phyloP scores from a whole-genome alignment of 352 stramenopile genomes.

The Phytophthora agathidicida region DNA sequence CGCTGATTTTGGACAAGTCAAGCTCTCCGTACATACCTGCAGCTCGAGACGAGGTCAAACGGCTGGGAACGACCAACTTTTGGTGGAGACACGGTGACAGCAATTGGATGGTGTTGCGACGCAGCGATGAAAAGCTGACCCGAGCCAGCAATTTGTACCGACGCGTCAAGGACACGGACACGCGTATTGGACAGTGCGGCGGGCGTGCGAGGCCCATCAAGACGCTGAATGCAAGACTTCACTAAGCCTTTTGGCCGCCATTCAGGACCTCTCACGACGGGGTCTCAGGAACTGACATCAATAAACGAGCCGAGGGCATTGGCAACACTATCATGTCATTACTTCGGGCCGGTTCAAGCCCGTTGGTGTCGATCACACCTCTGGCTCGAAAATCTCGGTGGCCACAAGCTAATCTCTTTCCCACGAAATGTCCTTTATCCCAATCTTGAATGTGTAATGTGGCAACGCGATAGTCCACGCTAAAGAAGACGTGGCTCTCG shows the following conservation, averaged over 20 bases:
- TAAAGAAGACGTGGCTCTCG: slow-evolving; percentile 16
- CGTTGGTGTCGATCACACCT: neutral
- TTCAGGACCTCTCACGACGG: neutral
- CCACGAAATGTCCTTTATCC: neutral
- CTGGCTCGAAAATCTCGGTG: slow-evolving; percentile 22
- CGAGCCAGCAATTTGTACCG: too few relatives aligned
- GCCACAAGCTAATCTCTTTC: slow-evolving; percentile 8
- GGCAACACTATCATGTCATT: slow-evolving; percentile 6
- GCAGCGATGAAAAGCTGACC: slow-evolving; percentile 7
- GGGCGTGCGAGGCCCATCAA: slow-evolving; percentile 2
- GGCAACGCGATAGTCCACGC: slow-evolving; percentile 5
- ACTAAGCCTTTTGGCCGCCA: neutral
- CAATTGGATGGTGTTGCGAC: slow-evolving; percentile 16
- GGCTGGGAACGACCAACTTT: slow-evolving; percentile 6
- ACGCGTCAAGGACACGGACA: slow-evolving; percentile 9
- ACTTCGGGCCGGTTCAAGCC: neutral
- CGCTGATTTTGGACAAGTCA: neutral
- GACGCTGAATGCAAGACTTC: too few relatives aligned
- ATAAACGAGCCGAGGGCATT: slow-evolving; percentile 7
- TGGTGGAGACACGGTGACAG: slow-evolving; percentile 2
- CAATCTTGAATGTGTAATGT: slow-evolving; percentile 26
- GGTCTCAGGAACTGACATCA: neutral
- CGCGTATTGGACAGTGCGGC: slow-evolving; percentile 27
- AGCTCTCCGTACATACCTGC: slow-evolving; percentile 6
- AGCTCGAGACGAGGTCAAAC: neutral